Conservation (phyloP, 2,329 filamentous ascomycete species). For the Scolecobasidium constrictum region DNA sequence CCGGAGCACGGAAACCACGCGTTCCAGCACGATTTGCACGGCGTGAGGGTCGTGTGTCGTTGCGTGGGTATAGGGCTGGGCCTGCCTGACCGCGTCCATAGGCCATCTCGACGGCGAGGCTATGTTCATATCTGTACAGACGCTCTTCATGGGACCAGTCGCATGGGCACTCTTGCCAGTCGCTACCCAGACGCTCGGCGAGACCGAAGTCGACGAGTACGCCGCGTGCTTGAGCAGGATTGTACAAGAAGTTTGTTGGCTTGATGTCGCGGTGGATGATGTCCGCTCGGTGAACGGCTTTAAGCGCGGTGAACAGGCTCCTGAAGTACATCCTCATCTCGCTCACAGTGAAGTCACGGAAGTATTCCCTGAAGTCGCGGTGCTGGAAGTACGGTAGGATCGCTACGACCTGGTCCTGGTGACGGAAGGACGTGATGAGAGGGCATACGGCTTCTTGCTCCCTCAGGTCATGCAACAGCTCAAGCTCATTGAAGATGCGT, state of each 20-base stretch:
- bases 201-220: slow-evolving; percentile 99
- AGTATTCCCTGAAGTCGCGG: slow-evolving; percentile 89
- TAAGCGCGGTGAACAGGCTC: slow-evolving; percentile 75
- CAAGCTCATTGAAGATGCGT: slow-evolving; percentile 91
- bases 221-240: slow-evolving; percentile 65
- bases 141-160: slow-evolving; percentile 53
- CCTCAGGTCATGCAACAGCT: slow-evolving; percentile 78
- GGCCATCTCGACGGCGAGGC: slow-evolving; percentile 47
- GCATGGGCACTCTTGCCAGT: slow-evolving; percentile 74
- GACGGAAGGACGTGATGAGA: slow-evolving; percentile 90
- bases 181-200: slow-evolving; percentile 63
- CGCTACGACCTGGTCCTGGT: slow-evolving; percentile 88
- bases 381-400: slow-evolving; percentile 94
- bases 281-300: slow-evolving; percentile 67
- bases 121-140: slow-evolving; percentile 44
- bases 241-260: slow-evolving; percentile 94
- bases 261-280: slow-evolving; percentile 96
- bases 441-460: slow-evolving; percentile 81
- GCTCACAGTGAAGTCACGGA: slow-evolving; percentile 72
- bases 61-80: slow-evolving; percentile 54
- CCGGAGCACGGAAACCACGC: slow-evolving; percentile 87
- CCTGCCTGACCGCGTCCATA: slow-evolving; percentile 12
- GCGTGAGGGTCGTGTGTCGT: slow-evolving; percentile 71
- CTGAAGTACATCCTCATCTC: slow-evolving; percentile 88
- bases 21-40: slow-evolving; percentile 92